phyloP scores from a whole-genome alignment of 169 alveolate species.

The Eimeria maxima region DNA sequence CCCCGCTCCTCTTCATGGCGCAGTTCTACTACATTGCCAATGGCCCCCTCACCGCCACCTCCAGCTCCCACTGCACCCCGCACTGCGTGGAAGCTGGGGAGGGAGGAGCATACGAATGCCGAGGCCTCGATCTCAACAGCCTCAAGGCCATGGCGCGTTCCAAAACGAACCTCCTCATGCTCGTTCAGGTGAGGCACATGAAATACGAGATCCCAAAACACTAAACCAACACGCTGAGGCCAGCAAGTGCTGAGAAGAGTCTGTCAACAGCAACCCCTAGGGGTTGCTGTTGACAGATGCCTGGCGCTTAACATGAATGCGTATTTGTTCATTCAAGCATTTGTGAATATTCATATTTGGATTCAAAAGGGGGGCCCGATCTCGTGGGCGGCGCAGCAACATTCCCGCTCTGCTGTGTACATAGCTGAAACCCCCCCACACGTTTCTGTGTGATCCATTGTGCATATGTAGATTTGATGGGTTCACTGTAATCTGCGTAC shows the following conservation, averaged over 20 bases:
- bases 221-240: background rate
- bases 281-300: background rate
- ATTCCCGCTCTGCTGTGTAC: too few species aligned
- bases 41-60: background rate
- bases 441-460: too few species aligned
- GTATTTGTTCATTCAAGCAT: background rate
- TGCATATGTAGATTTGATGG: too few species aligned
- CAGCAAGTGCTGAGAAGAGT: background rate
- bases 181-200: conserved; percentile 40
- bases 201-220: too few species aligned
- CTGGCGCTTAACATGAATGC: background rate
- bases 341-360: too few species aligned
- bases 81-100: too few species aligned
- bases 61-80: too few species aligned
- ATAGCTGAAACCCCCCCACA: too few species aligned
- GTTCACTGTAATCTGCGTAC: background rate
- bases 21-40: conserved; percentile 63
- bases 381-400: too few species aligned
- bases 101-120: background rate
- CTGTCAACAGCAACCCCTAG: background rate
- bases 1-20: conserved; percentile 76
- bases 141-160: conserved; percentile 56
- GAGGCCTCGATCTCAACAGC: background rate
- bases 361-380: too few species aligned
- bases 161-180: conserved; percentile 75